Base-by-base conservation (phyloP, 306 rosid species). In the Adenanthera pavonina region DNA sequence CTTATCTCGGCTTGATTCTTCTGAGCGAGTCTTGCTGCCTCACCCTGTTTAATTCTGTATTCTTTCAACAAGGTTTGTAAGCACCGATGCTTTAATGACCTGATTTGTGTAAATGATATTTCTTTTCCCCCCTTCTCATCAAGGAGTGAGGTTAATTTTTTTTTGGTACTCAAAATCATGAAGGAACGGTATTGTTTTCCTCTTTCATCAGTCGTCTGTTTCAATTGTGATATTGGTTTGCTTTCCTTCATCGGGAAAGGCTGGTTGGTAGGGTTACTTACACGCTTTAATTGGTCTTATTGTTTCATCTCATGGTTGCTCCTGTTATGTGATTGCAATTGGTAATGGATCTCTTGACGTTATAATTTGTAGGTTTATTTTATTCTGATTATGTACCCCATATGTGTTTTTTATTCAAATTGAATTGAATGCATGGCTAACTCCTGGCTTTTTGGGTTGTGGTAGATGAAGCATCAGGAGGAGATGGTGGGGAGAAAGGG, bases 391-490 rank as follows among this genome's bases (percentile, higher is more conserved):
- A 61, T 78, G 54, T 76, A 67, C 82, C 85, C 77, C 19, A 49
- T 67, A 52, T 14, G 34, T 77, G 17, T 38, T 41, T 77, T 41
- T 52, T 41, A 36, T 15, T 47, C 67, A 34, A 57, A 48, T 53
- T 59, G 65, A 59, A 59, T 15, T 70, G 79, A 38, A 57, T 75
- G 38, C 36, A 10, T 34, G 17, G 7, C 82, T 78, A 80, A 86
- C 43, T 20, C 11, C 75, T 75, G 70, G 44, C 36, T 56, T 87
- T 36, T 67, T 86, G 81, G 65, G 47, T 71, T 61, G 44, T 87
- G 68, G 30, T 80, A 89, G 92, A 78, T 87, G 92, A 89, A 79
- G 86, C 89, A 36, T 75, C 81, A 0, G 85, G 85, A 72, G 92
- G 90, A 76, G 86, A 84, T 67, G 86, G 82, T 12, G 80, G 80